Evolutionary conservation across 345 rosid species (phyloP), one percentile per base, ranked within the genome.

Genomic region (Anacardium occidentale): DNA sequence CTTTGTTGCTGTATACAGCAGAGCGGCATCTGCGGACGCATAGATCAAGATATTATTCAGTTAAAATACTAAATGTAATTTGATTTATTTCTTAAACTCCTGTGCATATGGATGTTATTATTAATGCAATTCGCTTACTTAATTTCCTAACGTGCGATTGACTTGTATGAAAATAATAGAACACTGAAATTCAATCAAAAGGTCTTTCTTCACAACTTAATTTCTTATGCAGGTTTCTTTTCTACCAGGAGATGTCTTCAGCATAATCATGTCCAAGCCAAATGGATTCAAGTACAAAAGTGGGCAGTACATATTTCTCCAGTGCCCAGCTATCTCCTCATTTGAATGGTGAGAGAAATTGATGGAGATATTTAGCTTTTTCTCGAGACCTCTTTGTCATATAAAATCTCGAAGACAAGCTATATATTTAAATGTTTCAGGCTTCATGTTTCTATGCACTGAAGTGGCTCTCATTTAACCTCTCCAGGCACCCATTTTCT

Each of bases 291-390:
- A 88, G 82, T 90, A 89, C 87, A 92, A 74, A 82, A 94, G 98
- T 57, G 98, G 97, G 75, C 98, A 94, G 76, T 94, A 94, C 78
- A 90, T 94, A 74, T 94, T 90, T 80, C 86, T 94, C 20, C 92
- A 88, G 75, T 94, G 98, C 75, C 97, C 97, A 11, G 54, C 73
- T 26, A 85, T 94, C 78, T 94, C 98, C 69, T 73, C 90, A 21
- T 89, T 92, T 62, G 98, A 94, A 83, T 94, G 98, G 98, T 92
- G 66, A 77, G 83, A 71, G 59, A 34, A 40, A 60, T 57, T 64
- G 20, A 53, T 42, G 40, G 40, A 26, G 9, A 34, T 50, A 32
- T 20, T 13, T 32, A 68, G n/a, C 70, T 74, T 7, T 48, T 21
- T 15, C 34, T 13, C 8, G 26, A 18, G 47, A 12, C 18, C 25